Percentiles rank a stretch among this genome's conserved stretches.
phyloP scores from a whole-genome alignment of 176 grass and related monocot genomes.

The Luzula sylvatica region DNA sequence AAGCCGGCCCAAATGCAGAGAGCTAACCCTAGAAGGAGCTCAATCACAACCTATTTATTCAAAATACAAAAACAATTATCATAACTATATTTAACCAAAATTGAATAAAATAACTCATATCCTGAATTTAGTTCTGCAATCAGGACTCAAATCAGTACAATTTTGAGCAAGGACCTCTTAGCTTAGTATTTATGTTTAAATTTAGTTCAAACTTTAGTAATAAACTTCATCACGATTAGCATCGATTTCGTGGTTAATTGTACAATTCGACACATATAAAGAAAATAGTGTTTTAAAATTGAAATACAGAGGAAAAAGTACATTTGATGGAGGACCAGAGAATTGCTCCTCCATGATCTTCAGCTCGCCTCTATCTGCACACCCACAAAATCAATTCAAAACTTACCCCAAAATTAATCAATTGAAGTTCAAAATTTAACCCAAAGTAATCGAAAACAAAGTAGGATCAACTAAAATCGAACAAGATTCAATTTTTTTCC shows the following conservation, averaged over 20 bases:
- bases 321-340: constrained; percentile 51
- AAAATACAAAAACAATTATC: neutral
- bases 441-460: neutral
- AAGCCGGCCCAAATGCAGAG: constrained; percentile 79
- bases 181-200: too few relatives aligned
- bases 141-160: neutral
- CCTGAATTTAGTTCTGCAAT: neutral
- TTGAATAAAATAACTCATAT: too few relatives aligned
- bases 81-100: too few relatives aligned
- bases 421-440: constrained; percentile 8
- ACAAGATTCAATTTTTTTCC: neutral
- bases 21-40: constrained; percentile 63
- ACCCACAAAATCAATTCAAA: neutral
- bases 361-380: constrained; percentile 60
- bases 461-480: neutral
- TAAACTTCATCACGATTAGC: too few relatives aligned
- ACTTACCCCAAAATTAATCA: neutral
- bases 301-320: constrained; percentile 5
- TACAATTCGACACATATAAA: too few relatives aligned
- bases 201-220: too few relatives aligned
- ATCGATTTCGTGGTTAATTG: too few relatives aligned
- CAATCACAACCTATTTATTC: constrained; percentile 53
- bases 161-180: neutral
- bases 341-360: constrained; percentile 95
- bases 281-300: neutral